Base-by-base conservation (phyloP, 805 yeast species). In the Nakazawaea holstii region DNA sequence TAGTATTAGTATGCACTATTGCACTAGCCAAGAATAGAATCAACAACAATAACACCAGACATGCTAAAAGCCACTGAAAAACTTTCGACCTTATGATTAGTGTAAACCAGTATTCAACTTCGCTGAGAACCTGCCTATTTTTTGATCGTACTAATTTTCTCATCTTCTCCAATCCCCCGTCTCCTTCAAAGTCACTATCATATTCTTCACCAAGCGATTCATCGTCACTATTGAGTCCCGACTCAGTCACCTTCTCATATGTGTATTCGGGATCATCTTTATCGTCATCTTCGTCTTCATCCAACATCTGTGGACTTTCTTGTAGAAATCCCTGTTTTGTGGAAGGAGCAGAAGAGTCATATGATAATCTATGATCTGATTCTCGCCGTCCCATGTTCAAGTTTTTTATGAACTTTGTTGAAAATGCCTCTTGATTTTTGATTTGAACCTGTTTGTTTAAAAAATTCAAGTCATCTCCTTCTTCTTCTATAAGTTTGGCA, bases 141-240 rank as follows among this genome's bases (percentile, higher is more conserved):
- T 20, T 20, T 20, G 24, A 20, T 20, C 24, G 24, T 20, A 20
- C 24, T 20, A 20, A 20, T 20, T 30, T 39, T 14, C 4, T 8
- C 9, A 7, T 14, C 20, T 20, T 11, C 10, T 27, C 14, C 17
- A 10, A 6, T 29, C 13, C 15, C 35, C 6, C 46, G 14, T 43
- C 35, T 8, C 33, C 46, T 14, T 43, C 46, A 27, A 36, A 43
- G 2, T 36, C 46, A 20, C 46, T 43, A 7, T 43, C 35, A 20
- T 43, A 36, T 36, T 43, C 46, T 17, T 35, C 46, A 35, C 35
- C 45, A 5, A 41, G 26, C 9, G 9, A 15, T 9, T 41, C 45
- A 35, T 41, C 45, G 5, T 41, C 45, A 13, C 37, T 31, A 17
- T 41, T 26, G 8, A 41, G 30, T 13, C 20, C 14, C 6, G 27